phyloP scores from a whole-genome alignment of 208 protist species.

The Acanthamoeba sp. region DNA sequence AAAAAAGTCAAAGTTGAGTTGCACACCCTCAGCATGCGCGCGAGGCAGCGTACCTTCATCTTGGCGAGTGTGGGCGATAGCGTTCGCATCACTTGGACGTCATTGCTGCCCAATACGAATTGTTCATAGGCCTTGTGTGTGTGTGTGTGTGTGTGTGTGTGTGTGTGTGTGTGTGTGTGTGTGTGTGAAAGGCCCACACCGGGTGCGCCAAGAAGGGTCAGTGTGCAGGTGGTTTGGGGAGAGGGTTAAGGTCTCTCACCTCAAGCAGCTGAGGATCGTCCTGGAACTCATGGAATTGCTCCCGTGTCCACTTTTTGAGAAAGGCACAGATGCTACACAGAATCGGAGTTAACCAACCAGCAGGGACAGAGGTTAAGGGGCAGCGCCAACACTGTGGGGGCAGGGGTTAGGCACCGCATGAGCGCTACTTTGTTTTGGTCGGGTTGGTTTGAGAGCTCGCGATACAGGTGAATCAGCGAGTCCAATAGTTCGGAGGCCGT shows the following conservation, averaged over 20 bases:
- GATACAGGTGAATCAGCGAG: constrained; percentile 5
- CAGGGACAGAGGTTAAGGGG: no score
- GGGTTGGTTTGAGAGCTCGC: neutral
- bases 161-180: no score
- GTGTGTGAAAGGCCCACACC: no score
- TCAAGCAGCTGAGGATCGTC: constrained; percentile 49
- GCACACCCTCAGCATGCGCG: no score
- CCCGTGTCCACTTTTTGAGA: constrained; percentile 73
- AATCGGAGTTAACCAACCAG: no score
- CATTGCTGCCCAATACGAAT: constrained; percentile 58
- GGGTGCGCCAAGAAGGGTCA: no score
- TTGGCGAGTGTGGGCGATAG: constrained; percentile 43
- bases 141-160: neutral
- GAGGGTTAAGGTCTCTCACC: neutral
- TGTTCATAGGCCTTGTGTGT: constrained; percentile 19
- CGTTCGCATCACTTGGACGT: neutral
- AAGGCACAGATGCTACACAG: constrained; percentile 65
- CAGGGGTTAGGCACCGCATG: constrained; percentile 74
- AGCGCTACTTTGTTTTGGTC: constrained; percentile 52
- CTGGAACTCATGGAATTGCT: constrained; percentile 72
- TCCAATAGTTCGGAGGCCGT: constrained; percentile 28
- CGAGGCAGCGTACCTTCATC: constrained; percentile 28
- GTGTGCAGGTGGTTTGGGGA: no score
- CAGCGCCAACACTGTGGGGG: no score
- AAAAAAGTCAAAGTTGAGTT: no score